phyloP scores from a whole-genome alignment of 352 stramenopile species.

The Phytophthora citrophthora region DNA sequence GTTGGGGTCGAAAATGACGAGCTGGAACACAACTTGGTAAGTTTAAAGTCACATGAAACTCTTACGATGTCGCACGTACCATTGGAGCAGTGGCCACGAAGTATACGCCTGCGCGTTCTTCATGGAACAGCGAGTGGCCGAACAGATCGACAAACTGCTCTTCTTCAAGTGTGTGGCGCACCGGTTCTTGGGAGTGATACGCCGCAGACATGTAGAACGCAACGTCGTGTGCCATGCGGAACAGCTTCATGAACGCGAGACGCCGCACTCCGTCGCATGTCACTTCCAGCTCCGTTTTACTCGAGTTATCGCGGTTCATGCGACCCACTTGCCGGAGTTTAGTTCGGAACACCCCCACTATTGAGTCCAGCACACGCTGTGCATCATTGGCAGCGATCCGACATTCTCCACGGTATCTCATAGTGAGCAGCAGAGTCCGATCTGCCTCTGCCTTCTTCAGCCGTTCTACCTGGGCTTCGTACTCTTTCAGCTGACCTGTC shows the following conservation, averaged over 20 bases:
- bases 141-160: slow-evolving; percentile 72
- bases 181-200: slow-evolving; percentile 47
- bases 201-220: slow-evolving; percentile 61
- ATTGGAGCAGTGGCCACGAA: slow-evolving; percentile 65
- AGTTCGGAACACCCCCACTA: slow-evolving; percentile 48
- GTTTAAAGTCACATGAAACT: not conserved
- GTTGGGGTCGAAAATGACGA: slow-evolving; percentile 66
- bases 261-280: slow-evolving; percentile 59
- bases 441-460: slow-evolving; percentile 61
- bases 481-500: slow-evolving; percentile 47
- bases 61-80: slow-evolving; percentile 39
- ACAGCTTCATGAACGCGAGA: slow-evolving; percentile 73
- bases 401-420: slow-evolving; percentile 58
- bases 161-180: slow-evolving; percentile 53
- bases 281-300: slow-evolving; percentile 42
- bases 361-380: slow-evolving; percentile 49
- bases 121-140: slow-evolving; percentile 63
- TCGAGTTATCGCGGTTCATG: slow-evolving; percentile 14
- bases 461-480: slow-evolving; percentile 56
- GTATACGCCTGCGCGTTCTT: slow-evolving; percentile 76
- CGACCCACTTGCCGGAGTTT: slow-evolving; percentile 60
- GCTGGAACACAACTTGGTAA: slow-evolving; percentile 35
- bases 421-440: slow-evolving; percentile 46
- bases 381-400: slow-evolving; percentile 64
- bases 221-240: slow-evolving; percentile 54